Evolutionary conservation across 331 rosid genomes (phyloP), one percentile per base, ranked within the genome.

Genomic region (Pyrus hybrid): DNA sequence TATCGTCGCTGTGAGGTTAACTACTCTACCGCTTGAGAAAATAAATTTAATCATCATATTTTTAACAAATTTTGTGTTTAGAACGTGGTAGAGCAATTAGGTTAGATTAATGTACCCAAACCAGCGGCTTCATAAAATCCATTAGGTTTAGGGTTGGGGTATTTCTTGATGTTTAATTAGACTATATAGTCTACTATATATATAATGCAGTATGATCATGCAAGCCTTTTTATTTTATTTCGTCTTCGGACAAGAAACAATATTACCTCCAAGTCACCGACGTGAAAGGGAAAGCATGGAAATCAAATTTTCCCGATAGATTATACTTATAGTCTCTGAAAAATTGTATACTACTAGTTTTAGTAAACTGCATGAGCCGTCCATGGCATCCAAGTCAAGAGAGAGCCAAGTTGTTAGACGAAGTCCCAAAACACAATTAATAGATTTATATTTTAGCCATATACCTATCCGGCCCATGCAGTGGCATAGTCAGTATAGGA

Each of bases 401-500:
- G 75, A 54, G 16, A 71, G 53, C 63, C 47, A 29, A 13, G 5
- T 6, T 17, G 64, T 29, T 16, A 16, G 54, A 49, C 54, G 1
- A 16, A 49, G 54, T 49, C 18, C 0, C 54, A 49, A 49, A 49
- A 49, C 54, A 5, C 20, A 49, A 49, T 16, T 49, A 17, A 49
- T 16, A 49, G n/a, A 49, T 5, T 49, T 37, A 37, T 37, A 37
- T 37, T 37, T 37, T 37, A 37, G 45, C 45, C 45, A 9, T 37
- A 37, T 37, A 13, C 45, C 45, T 37, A 37, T 37, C 45, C 13
- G 4, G 45, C 45, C 0, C 45, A 37, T 37, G 13, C 45, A 37
- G 1, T 37, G 1, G 13, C 13, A 0, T 0, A 37, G 1, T 0
- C 1, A 37, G 0, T 2, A 37, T 9, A 0, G 0, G 1, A 0